Evolutionary conservation across 805 yeast genomes (phyloP).

Genomic region (Ogataea ganodermae): DNA sequence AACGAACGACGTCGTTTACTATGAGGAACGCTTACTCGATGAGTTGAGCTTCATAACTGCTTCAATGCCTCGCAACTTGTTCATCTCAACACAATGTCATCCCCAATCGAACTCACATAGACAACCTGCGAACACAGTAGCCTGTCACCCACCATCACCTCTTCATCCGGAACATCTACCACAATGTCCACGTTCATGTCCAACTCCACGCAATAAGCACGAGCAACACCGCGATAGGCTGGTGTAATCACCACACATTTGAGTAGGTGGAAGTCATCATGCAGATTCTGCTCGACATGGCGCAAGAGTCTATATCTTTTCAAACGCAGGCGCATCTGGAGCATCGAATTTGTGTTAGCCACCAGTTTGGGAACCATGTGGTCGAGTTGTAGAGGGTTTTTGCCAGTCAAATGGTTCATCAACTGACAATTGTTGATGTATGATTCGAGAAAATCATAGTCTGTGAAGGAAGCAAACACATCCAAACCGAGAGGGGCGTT

Average conservation of each 20-base stretch:
- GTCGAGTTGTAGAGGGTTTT: conserved; percentile 20
- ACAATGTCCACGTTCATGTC: conserved; percentile 48
- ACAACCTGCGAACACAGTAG: conserved; percentile 47
- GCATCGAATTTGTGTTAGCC: conserved; percentile 26
- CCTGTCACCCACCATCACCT: conserved; percentile 45
- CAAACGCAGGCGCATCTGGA: conserved; percentile 27
- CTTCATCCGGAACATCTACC: conserved; percentile 24
- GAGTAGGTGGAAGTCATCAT: conserved; percentile 29
- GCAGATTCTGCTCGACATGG: conserved; percentile 9
- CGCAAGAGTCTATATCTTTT: conserved; percentile 21
- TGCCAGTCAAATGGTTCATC: conserved; percentile 39
- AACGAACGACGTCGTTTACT: no score
- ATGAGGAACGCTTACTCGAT: no score
- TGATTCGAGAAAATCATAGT: conserved; percentile 28
- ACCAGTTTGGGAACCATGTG: conserved; percentile 9
- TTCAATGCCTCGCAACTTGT: no score
- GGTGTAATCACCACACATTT: conserved; percentile 48
- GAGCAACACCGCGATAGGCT: conserved; percentile 32
- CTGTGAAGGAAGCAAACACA: conserved; percentile 32
- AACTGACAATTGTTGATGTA: conserved; percentile 35
- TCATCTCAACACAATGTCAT: conserved; percentile 39
- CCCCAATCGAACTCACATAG: conserved; percentile 41
- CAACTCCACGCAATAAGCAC: conserved; percentile 50
- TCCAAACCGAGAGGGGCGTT: conserved; percentile 32
- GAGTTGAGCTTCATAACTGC: no score